Percentiles rank a stretch among this genome's conserved stretches.
Evolutionary conservation across 805 yeast genomes (phyloP).

Genomic region (Sugiyamaella boreocaroliniensis): DNA sequence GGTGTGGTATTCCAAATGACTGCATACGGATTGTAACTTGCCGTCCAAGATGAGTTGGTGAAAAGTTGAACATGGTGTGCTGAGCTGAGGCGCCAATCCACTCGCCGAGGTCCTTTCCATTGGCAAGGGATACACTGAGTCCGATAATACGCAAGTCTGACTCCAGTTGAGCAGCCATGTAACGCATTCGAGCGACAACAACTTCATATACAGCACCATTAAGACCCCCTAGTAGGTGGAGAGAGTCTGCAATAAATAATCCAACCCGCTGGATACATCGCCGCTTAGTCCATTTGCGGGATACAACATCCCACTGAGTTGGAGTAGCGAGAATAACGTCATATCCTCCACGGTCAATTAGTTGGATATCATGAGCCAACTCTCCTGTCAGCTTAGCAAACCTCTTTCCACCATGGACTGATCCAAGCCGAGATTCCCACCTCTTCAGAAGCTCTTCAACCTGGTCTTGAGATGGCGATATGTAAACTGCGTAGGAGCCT

Average conservation of each 20-base stretch:
- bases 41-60: constrained; percentile 50
- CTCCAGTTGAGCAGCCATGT: constrained; percentile 62
- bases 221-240: constrained; percentile 57
- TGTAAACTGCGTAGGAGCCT: constrained; percentile 43
- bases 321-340: constrained; percentile 78
- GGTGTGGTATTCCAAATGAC: constrained; percentile 38
- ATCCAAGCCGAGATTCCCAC: constrained; percentile 39
- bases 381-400: constrained; percentile 58
- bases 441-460: constrained; percentile 40
- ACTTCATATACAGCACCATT: constrained; percentile 64
- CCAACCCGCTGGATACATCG: constrained; percentile 60
- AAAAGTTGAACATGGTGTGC: constrained; percentile 58
- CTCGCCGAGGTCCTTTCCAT: constrained; percentile 69
- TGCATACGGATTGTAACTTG: constrained; percentile 55
- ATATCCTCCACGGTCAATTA: constrained; percentile 41
- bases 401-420: constrained; percentile 49
- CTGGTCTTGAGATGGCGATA: constrained; percentile 55
- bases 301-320: constrained; percentile 60
- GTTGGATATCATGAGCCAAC: constrained; percentile 44
- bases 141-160: constrained; percentile 56
- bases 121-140: constrained; percentile 61
- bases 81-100: constrained; percentile 72
- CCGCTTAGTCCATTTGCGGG: constrained; percentile 80
- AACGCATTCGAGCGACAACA: constrained; percentile 61
- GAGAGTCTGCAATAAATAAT: constrained; percentile 64